Base-by-base conservation (phyloP, 1,139 yeast genomes). In the Lodderomyces elongisporus region DNA sequence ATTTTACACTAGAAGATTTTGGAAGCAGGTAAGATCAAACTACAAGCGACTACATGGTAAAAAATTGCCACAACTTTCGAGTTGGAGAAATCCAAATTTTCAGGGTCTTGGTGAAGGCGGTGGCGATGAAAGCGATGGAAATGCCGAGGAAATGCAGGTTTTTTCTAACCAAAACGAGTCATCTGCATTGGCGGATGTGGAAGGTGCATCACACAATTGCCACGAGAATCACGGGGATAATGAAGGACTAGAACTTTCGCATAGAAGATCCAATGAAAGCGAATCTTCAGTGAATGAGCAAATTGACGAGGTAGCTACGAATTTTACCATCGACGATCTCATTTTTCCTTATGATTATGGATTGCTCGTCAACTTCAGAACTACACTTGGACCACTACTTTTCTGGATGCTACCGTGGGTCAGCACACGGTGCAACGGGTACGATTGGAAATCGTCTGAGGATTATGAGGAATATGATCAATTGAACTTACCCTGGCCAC, bases 321-420 rank as follows among this genome's bases (percentile, higher is more conserved):
- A 61, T 35, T 73, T 74, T 45, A 66, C 78, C 0, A 59, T 66
- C 12, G 85, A 78, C 42, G 81, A 75, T 43, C 45, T 79, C 13
- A 63, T 79, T 0, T 91, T 91, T 51, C 97, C 97, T 0, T 91
- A 87, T 52, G 95, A 89, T 50, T 56, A 78, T 8, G 87, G 84
- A 3, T 52, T 77, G 2, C 69, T 67, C 65, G 47, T 57, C 0
- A 89, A 89, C 48, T 34, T 77, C 4, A 42, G 54, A 0, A 54
- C 63, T 24, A 54, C 76, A 0, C 54, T 79, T 36, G 91, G 91
- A 1, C 67, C 74, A 16, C 70, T 81, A 0, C 68, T 74, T 59
- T 42, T 54, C n/a, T 85, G 94, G 91, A 30, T 77, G 3, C 54
- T 74, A 39, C 94, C 95, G 1, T 84, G 79, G 75, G 77, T 80